Conservation (phyloP, 2,329 filamentous ascomycete genomes). For the Sordariomycetes sp. region DNA sequence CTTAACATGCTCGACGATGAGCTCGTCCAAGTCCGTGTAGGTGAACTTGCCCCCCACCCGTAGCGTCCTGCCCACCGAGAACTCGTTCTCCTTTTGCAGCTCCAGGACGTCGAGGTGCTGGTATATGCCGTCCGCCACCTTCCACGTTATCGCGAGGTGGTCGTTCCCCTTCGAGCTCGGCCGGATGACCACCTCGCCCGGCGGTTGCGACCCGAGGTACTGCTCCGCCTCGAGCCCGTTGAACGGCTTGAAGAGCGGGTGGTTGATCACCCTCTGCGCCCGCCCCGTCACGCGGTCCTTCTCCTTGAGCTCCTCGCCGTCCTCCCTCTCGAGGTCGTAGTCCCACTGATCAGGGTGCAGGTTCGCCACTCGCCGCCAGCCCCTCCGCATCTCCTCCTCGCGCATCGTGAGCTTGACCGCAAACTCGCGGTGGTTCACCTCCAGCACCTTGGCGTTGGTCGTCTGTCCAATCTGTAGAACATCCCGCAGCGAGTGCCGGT, state of each 20-base stretch:
- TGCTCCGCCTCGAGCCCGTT: conserved; percentile 89
- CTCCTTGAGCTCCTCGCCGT: conserved; percentile 73
- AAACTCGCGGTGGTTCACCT: conserved; percentile 79
- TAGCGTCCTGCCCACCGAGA: conserved; percentile 78
- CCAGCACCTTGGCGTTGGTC: conserved; percentile 76
- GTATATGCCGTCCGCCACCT: conserved; percentile 91
- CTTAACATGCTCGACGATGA: conserved; percentile 95
- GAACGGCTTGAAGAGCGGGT: conserved; percentile 90
- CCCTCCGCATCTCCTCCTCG: conserved; percentile 64
- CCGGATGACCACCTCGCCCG: conserved; percentile 87
- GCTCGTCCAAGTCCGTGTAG: conserved; percentile 91
- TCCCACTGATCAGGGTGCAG: conserved; percentile 80
- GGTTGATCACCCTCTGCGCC: conserved; percentile 91
- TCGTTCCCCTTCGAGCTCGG: conserved; percentile 93
- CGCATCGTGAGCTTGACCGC: conserved; percentile 74
- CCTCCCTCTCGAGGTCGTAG: conserved; percentile 65
- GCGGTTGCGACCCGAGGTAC: conserved; percentile 74
- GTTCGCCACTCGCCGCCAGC: conserved; percentile 56
- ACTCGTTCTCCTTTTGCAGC: conserved; percentile 93
- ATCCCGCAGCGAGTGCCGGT: conserved; percentile 59
- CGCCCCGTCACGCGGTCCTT: conserved; percentile 80
- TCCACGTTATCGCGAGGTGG: conserved; percentile 95
- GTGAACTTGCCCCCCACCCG: conserved; percentile 81
- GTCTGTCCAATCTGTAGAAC: conserved; percentile 74
- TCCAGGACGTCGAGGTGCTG: conserved; percentile 97